These are phyloP conservation scores for Wickerhamomyces bovis DNA, from an alignment of 805 yeast species.

Conservation along the genomic window DNA sequence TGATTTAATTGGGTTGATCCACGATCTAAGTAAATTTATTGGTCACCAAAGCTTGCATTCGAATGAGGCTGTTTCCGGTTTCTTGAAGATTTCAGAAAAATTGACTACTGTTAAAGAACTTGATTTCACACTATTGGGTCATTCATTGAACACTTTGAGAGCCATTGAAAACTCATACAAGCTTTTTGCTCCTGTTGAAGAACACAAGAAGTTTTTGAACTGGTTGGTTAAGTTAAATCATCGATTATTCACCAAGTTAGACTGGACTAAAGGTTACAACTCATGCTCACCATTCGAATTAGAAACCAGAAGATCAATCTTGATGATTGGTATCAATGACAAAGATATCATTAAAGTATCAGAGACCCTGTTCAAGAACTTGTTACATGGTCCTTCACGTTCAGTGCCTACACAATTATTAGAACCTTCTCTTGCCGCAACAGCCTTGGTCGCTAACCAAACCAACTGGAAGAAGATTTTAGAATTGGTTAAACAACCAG, in stretches of 20 bases:
- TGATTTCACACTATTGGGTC: constrained; percentile 24
- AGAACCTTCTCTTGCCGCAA: constrained; percentile 36
- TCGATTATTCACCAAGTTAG: constrained; percentile 25
- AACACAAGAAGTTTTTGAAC: constrained; percentile 5
- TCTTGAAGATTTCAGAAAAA: constrained; percentile 21
- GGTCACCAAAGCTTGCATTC: constrained; percentile 25
- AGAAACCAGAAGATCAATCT: constrained; percentile 36
- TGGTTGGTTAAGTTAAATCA: constrained; percentile 14
- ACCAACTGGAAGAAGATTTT: constrained; percentile 56
- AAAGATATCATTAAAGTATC: constrained; percentile 27
- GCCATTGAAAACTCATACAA: constrained; percentile 16
- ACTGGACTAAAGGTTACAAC: constrained; percentile 38
- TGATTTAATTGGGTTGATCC: constrained; percentile 28
- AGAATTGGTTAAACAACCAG: constrained; percentile 46
- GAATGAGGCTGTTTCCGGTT: constrained; percentile 23
- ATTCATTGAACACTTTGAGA: constrained; percentile 24
- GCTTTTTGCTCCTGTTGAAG: constrained; percentile 4
- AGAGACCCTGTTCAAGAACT: constrained; percentile 38
- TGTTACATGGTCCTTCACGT: constrained; percentile 47
- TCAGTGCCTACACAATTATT: constrained; percentile 48
- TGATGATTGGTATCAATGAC: constrained; percentile 31
- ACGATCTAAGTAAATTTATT: constrained; percentile 28
- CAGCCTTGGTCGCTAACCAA: constrained; percentile 31
- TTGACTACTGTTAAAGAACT: constrained; percentile 6
- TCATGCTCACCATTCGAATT: constrained; percentile 33